Base-by-base conservation (phyloP, 345 rosid genomes). In the Salix arbutifolia region DNA sequence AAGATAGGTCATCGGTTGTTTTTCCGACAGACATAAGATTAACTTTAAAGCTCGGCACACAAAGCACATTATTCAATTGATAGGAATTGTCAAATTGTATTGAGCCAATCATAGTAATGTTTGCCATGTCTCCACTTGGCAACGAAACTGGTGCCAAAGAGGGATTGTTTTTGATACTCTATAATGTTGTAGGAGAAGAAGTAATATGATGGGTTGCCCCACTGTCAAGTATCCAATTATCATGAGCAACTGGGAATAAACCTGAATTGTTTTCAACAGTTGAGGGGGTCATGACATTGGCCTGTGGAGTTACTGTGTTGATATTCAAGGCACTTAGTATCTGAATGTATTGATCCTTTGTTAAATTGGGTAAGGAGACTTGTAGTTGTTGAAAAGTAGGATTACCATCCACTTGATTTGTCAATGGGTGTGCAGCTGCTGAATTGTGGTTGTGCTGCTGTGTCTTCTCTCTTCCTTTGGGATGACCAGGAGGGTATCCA, bases 201-300 rank as follows among this genome's bases (percentile, higher is more conserved):
- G 76, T 46, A 70, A 80, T 71, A 48, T 80, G 25, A 17, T 76
- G 4, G 13, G 83, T 26, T 18, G 40, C 72, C 1, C 68, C 50
- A 40, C 50, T 75, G 10, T 80, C 65, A 2, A 80, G 37, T 2
- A 71, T 65, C 73, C 68, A 26, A 0, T 0, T 18, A 16, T 16
- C 1, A 0, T 25, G 33, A 26, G 35, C 8, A 30, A 62, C 3
- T 8, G 6, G 6, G 10, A 30, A 62, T 30, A 62, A 80, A 42
- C 8, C 5, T n/a, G 19, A 16, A 11, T 40, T 3, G 8, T 48
- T 5, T 48, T 17, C 1, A 1, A 16, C 0, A 7, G 44, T 5
- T 40, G 48, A 19, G 64, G 33, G 46, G 19, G 30, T 28, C 30
- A n/a, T 4, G 1, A 2, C 1, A 17, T 74, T 69, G 58, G 14